Evolutionary conservation across 202 grass and related monocot genomes (phyloP).

Genomic region (Cymbopogon flexuosus): DNA sequence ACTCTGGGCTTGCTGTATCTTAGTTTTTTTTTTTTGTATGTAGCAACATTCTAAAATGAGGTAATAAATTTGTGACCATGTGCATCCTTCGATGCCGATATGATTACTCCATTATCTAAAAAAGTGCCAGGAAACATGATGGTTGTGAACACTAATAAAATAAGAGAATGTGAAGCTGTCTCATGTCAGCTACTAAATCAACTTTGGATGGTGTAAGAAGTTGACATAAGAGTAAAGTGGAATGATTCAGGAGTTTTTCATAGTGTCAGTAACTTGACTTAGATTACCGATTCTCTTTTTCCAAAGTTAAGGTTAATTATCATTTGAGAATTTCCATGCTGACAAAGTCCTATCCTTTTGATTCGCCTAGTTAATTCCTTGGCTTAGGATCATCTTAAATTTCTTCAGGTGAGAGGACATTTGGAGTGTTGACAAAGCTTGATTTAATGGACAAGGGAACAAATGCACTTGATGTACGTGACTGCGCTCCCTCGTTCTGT

Average conservation of each 20-base stretch:
- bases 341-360: constrained; percentile 1
- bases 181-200: neutral
- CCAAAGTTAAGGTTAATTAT: neutral
- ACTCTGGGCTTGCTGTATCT: neutral
- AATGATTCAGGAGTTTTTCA: neutral
- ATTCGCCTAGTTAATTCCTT: constrained; percentile 28
- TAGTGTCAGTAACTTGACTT: neutral
- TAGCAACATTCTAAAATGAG: neutral
- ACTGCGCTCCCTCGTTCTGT: constrained; percentile 10
- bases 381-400: constrained; percentile 28
- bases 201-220: neutral
- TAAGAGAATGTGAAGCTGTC: neutral
- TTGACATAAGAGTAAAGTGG: neutral
- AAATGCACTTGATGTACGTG: constrained; percentile 78
- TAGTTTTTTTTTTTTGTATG: neutral
- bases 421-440: constrained; percentile 91
- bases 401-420: constrained; percentile 77
- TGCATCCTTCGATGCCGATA: neutral
- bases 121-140: neutral
- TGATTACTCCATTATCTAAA: neutral
- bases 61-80: neutral
- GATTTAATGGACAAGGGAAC: constrained; percentile 97
- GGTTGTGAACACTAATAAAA: neutral
- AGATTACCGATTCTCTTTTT: neutral
- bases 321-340: neutral